A percentile compares a stretch with the other conserved stretches of the same genome.
phyloP scores from a whole-genome alignment of 257 asterid genomes.

The Scutellaria minor region DNA sequence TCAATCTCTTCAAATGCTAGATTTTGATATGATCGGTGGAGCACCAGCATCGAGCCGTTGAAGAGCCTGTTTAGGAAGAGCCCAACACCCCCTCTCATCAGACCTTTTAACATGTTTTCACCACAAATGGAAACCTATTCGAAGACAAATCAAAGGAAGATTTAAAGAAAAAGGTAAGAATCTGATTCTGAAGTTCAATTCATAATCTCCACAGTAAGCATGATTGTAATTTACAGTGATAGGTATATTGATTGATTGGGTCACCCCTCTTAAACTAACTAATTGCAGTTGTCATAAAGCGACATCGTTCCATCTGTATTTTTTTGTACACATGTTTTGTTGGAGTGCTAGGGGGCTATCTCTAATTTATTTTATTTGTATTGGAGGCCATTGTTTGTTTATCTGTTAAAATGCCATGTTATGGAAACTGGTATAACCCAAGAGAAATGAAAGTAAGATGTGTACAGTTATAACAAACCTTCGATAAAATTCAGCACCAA shows the following conservation, averaged over 20 bases:
- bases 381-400: too few relatives aligned
- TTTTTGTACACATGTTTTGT: too few relatives aligned
- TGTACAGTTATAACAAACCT: constrained; percentile 11
- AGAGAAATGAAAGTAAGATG: constrained; percentile 22
- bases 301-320: too few relatives aligned
- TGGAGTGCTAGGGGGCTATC: too few relatives aligned
- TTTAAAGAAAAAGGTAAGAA: too few relatives aligned
- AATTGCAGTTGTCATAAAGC: too few relatives aligned
- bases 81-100: constrained; percentile 44
- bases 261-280: too few relatives aligned
- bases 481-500: constrained; percentile 3
- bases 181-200: too few relatives aligned
- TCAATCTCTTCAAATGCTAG: constrained; percentile 78
- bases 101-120: constrained; percentile 41
- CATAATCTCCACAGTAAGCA: too few relatives aligned
- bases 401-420: constrained; percentile 30
- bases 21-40: constrained; percentile 60
- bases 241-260: too few relatives aligned
- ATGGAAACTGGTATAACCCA: constrained; percentile 31
- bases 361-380: too few relatives aligned
- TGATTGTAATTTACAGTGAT: too few relatives aligned
- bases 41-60: neutral
- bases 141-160: neutral
- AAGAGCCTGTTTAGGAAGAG: constrained; percentile 48
- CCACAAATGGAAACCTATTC: neutral